These are phyloP conservation scores for Mimosa bimucronata DNA, from an alignment of 306 rosid species.

Conservation along the genomic window DNA sequence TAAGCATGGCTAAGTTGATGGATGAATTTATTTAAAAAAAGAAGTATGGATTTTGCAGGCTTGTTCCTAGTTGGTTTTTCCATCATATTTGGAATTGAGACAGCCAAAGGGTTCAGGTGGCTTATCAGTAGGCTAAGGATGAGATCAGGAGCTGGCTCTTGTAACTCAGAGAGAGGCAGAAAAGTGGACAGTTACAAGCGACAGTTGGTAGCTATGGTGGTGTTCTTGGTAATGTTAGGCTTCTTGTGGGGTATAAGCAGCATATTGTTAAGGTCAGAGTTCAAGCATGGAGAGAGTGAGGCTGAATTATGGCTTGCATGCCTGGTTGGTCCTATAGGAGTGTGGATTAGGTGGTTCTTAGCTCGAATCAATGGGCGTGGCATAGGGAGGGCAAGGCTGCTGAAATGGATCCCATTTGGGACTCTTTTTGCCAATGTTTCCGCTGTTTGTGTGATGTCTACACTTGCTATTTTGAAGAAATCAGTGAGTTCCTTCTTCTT, in stretches of 20 bases:
- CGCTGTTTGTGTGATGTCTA: conserved; percentile 84
- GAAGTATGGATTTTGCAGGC: conserved; percentile 49
- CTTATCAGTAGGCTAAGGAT: conserved; percentile 46
- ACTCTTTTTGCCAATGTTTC: conserved; percentile 84
- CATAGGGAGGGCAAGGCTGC: conserved; percentile 53
- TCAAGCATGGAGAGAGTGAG: conserved; percentile 48
- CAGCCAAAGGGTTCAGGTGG: conserved; percentile 74
- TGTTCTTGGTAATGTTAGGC: conserved; percentile 50
- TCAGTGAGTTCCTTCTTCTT: conserved; percentile 47
- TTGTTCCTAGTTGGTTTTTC: conserved; percentile 72
- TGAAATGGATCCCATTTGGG: conserved; percentile 86
- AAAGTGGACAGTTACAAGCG: conserved; percentile 49
- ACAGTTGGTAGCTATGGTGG: conserved; percentile 54
- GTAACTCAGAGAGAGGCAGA: conserved; percentile 41
- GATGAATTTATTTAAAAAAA: conserved; percentile 3
- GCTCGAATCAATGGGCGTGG: conserved; percentile 87
- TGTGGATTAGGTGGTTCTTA: conserved; percentile 92
- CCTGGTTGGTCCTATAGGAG: conserved; percentile 84
- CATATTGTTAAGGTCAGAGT: conserved; percentile 46
- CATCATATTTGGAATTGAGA: conserved; percentile 70
- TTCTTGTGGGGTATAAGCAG: conserved; percentile 65
- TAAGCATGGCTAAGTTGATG: conserved; percentile 23
- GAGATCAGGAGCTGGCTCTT: conserved; percentile 35
- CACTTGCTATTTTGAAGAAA: conserved; percentile 58
- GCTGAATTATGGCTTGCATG: conserved; percentile 82